phyloP scores from a whole-genome alignment of 257 asterid species.

The Solanum neorickii region DNA sequence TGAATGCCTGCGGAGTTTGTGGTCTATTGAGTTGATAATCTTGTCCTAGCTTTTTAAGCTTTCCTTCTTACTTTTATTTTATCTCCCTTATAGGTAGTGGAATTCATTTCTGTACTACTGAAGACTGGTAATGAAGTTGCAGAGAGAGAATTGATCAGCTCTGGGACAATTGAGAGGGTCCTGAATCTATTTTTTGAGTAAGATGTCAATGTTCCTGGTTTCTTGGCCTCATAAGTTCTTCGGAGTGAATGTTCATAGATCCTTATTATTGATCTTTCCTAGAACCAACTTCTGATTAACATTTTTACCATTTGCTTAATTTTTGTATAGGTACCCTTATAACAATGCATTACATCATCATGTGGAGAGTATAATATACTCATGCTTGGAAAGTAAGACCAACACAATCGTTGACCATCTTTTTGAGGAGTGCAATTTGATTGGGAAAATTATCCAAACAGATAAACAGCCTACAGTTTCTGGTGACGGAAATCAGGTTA shows the following conservation, averaged over 20 bases:
- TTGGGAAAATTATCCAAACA: conserved; percentile 60
- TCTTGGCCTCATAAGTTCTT: background rate
- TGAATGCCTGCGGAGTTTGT: background rate
- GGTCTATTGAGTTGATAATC: background rate
- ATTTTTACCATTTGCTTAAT: background rate
- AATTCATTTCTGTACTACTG: conserved; percentile 70
- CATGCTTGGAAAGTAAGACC: conserved; percentile 80
- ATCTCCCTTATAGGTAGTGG: conserved; percentile 54
- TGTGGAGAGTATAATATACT: conserved; percentile 79
- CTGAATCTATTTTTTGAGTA: conserved; percentile 92
- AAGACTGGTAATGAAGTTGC: conserved; percentile 83
- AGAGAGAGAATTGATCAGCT: conserved; percentile 63
- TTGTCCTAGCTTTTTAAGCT: background rate
- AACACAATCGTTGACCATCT: conserved; percentile 52
- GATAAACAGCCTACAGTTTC: conserved; percentile 52
- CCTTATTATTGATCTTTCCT: background rate
- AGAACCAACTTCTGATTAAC: background rate
- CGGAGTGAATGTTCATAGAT: background rate
- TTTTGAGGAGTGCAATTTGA: conserved; percentile 56
- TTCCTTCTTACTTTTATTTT: background rate
- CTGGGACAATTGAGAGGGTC: conserved; percentile 72
- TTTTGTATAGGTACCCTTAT: conserved; percentile 62
- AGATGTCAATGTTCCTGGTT: conserved; percentile 8
- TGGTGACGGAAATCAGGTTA: conserved; percentile 50
- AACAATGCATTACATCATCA: conserved; percentile 95